Evolutionary conservation across 2,329 filamentous ascomycete genomes (phyloP).

Genomic region (Fusarium liriodendri): DNA sequence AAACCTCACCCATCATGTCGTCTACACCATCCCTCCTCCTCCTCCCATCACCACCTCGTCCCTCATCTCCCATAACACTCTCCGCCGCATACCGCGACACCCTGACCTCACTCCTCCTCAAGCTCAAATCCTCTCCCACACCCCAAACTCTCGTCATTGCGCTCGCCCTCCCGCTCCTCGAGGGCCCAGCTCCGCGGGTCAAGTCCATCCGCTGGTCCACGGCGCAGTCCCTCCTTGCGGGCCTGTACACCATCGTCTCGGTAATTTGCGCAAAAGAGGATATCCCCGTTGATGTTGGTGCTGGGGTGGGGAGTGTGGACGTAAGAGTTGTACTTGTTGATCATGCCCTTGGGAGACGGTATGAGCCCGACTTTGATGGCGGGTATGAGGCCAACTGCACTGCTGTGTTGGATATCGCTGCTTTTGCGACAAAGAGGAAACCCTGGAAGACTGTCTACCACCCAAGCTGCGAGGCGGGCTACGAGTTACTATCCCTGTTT

Average conservation of each 20-base stretch:
- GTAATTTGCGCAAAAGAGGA: constrained; percentile 73
- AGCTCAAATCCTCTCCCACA: constrained; percentile 50
- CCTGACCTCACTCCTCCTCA: constrained; percentile 64
- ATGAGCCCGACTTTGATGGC: constrained; percentile 48
- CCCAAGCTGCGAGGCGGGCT: constrained; percentile 72
- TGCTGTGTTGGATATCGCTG: constrained; percentile 60
- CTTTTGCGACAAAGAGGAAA: constrained; percentile 64
- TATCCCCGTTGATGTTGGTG: constrained; percentile 67
- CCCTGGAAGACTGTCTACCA: constrained; percentile 76
- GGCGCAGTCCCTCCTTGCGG: constrained; percentile 80
- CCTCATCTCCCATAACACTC: constrained; percentile 62
- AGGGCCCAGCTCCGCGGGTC: constrained; percentile 55
- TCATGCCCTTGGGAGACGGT: constrained; percentile 56
- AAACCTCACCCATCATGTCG: neutral
- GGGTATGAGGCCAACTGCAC: constrained; percentile 58
- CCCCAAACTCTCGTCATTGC: constrained; percentile 62
- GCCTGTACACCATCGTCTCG: constrained; percentile 82
- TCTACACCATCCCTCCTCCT: constrained; percentile 63
- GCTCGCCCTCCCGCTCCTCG: constrained; percentile 71
- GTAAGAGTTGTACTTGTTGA: constrained; percentile 79
- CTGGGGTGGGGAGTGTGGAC: constrained; percentile 76
- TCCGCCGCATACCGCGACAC: constrained; percentile 70
- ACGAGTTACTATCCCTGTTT: constrained; percentile 65
- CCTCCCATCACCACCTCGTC: constrained; percentile 71
- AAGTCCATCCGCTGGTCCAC: constrained; percentile 69